phyloP scores from a whole-genome alignment of 2,329 filamentous ascomycete species.

The Sarocladiaceae sp. region DNA sequence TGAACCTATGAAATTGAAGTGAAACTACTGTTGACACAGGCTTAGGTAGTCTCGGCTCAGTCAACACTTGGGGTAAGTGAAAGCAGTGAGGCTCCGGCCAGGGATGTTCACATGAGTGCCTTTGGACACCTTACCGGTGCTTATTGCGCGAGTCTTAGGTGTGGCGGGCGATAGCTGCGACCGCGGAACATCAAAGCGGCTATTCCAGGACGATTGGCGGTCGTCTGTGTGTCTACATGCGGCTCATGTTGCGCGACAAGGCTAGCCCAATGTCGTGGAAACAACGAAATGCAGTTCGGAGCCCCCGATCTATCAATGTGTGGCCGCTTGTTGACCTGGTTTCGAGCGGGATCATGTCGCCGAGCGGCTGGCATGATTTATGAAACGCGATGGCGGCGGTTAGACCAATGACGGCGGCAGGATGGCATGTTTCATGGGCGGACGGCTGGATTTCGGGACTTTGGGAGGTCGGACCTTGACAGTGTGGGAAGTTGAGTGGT shows the following conservation, averaged over 20 bases:
- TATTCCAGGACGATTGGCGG: too few relatives aligned
- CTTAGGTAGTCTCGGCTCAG: too few relatives aligned
- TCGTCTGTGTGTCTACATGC: too few relatives aligned
- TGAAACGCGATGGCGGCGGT: not conserved
- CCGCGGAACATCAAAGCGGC: too few relatives aligned
- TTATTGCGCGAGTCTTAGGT: too few relatives aligned
- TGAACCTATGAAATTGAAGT: too few relatives aligned
- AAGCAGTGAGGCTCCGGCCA: too few relatives aligned
- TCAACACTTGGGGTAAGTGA: too few relatives aligned
- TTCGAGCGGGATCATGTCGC: not conserved
- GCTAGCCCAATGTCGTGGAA: not conserved
- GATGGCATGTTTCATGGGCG: constrained; percentile 4
- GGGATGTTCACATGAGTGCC: too few relatives aligned
- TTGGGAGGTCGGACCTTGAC: not conserved
- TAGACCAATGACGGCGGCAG: not conserved
- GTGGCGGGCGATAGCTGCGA: too few relatives aligned
- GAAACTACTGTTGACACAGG: too few relatives aligned
- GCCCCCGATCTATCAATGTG: not conserved
- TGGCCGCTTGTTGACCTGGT: not conserved
- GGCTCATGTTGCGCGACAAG: not conserved
- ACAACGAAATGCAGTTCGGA: not conserved
- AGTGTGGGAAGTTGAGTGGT: constrained; percentile 3
- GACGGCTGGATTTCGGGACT: not conserved
- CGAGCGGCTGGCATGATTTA: constrained; percentile 2
- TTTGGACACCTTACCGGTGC: too few relatives aligned